Evolutionary conservation across 1,139 yeast genomes (phyloP).

Genomic region (Taphrina communis): DNA sequence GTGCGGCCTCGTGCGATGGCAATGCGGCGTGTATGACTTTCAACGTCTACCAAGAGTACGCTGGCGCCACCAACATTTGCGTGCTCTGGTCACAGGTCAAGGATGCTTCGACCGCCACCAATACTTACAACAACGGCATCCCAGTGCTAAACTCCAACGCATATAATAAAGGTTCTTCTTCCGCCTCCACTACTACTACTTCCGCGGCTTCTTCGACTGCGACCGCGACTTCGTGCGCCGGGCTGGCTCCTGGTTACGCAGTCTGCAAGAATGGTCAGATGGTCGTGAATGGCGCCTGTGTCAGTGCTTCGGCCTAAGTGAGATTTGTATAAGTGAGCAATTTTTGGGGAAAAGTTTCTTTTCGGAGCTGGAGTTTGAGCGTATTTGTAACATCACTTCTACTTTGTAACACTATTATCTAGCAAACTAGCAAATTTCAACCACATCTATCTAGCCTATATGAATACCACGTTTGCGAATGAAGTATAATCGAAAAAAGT

Average conservation of each 20-base stretch:
- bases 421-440: too few species aligned
- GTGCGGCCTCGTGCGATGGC: constrained; percentile 10
- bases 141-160: constrained; percentile 7
- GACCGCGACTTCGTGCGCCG: constrained; percentile 15
- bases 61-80: constrained; percentile 12
- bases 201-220: background rate
- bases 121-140: constrained; percentile 18
- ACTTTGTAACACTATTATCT: too few species aligned
- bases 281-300: constrained; percentile 16
- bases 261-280: constrained; percentile 14
- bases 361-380: too few species aligned
- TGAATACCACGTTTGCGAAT: too few species aligned
- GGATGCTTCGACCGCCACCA: background rate
- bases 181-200: background rate
- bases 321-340: too few species aligned
- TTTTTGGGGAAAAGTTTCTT: too few species aligned
- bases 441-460: too few species aligned
- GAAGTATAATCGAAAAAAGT: too few species aligned
- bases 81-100: constrained; percentile 15
- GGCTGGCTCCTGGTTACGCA: constrained; percentile 21
- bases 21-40: background rate
- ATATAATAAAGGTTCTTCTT: background rate
- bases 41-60: constrained; percentile 19
- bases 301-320: background rate
- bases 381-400: too few species aligned